Conservation (phyloP, 768 basidiomycete genomes). For the Paxillus ammoniavirescens region DNA sequence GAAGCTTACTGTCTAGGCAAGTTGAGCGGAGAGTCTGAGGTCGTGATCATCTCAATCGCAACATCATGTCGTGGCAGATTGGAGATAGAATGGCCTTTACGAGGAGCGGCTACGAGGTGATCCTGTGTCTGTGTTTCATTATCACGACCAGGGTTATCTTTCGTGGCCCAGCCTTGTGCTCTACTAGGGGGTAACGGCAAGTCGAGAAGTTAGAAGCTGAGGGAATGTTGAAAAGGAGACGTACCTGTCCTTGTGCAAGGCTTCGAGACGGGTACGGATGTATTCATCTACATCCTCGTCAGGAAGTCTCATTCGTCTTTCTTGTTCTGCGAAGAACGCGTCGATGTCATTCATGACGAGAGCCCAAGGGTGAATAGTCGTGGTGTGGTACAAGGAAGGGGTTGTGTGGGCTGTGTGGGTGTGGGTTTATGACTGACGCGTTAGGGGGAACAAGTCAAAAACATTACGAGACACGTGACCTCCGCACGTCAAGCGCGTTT, state of each 20-base stretch:
- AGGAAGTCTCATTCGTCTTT: conserved; percentile 50
- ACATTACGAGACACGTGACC: conserved; percentile 14
- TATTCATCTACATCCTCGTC: conserved; percentile 54
- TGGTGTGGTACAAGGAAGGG: too few relatives aligned
- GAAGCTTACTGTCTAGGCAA: conserved; percentile 10
- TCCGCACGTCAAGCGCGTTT: conserved; percentile 5
- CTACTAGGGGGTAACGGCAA: conserved; percentile 3
- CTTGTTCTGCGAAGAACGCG: conserved; percentile 54
- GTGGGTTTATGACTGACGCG: neutral
- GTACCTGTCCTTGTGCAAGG: conserved; percentile 15
- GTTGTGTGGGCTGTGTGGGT: neutral
- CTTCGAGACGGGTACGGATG: conserved; percentile 30
- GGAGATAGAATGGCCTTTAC: neutral
- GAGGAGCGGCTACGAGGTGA: neutral
- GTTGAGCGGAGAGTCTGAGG: neutral
- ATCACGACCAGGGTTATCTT: conserved; percentile 1
- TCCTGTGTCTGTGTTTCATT: neutral
- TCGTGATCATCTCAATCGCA: neutral
- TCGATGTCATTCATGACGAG: conserved; percentile 37
- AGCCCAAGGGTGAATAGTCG: too few relatives aligned
- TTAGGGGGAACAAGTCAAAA: neutral
- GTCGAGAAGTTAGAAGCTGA: neutral
- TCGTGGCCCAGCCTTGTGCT: neutral
- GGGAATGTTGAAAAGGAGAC: neutral
- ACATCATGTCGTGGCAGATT: neutral